phyloP scores from a whole-genome alignment of 192 early-diverging fungal genomes.

The Pilobolus umbonatus region DNA sequence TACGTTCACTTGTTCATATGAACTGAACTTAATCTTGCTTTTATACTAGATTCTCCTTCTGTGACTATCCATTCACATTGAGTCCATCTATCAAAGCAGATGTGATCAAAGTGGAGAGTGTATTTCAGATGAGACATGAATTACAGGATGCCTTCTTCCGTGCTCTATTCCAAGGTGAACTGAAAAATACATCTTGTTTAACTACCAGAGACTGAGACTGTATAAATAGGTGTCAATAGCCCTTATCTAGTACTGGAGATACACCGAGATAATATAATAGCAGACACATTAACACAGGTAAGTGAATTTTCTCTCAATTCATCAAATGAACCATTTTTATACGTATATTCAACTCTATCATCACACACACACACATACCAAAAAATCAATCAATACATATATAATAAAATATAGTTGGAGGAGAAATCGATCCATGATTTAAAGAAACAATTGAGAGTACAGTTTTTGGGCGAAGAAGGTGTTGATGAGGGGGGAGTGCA shows the following conservation, averaged over 20 bases:
- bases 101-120: slow-evolving; percentile 67
- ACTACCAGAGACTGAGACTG: background rate
- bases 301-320: background rate
- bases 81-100: slow-evolving; percentile 70
- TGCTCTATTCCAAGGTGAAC: slow-evolving; percentile 56
- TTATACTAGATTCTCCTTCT: slow-evolving; percentile 56
- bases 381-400: too few species aligned
- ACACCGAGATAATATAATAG: slow-evolving; percentile 63
- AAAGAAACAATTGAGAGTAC: slow-evolving; percentile 84
- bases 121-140: slow-evolving; percentile 62
- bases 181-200: background rate
- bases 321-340: background rate
- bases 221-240: slow-evolving; percentile 54
- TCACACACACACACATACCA: too few species aligned
- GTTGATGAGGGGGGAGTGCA: slow-evolving; percentile 94
- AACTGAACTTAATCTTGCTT: background rate
- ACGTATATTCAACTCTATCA: slow-evolving; percentile 15
- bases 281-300: slow-evolving; percentile 57
- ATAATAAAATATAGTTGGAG: slow-evolving; percentile 71
- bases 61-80: slow-evolving; percentile 71
- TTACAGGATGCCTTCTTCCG: slow-evolving; percentile 76
- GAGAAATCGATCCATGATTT: slow-evolving; percentile 79
- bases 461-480: slow-evolving; percentile 92
- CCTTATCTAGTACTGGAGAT: slow-evolving; percentile 73
- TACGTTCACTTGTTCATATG: slow-evolving; percentile 2